Conservation (phyloP, 2,329 filamentous ascomycete genomes). For the Cytospora piceae region DNA sequence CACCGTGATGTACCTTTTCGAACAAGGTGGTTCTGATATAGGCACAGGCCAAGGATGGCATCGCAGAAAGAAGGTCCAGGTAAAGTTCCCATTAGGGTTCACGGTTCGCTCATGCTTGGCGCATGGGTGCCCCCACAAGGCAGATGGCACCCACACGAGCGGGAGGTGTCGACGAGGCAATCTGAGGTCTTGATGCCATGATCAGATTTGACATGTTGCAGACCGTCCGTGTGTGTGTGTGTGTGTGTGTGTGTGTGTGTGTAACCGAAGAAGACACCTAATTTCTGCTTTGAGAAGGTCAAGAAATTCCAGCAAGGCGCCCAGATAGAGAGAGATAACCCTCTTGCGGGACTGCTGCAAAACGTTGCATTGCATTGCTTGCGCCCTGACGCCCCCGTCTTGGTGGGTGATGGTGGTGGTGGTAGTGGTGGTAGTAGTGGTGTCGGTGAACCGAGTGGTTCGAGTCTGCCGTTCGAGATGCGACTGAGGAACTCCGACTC, state of each 20-base stretch:
- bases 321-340: neutral
- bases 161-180: neutral
- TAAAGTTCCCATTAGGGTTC: neutral
- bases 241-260: neutral
- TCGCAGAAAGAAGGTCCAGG: neutral
- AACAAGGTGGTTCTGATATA: neutral
- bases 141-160: neutral
- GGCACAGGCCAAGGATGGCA: neutral
- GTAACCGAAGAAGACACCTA: neutral
- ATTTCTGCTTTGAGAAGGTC: neutral
- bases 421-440: neutral
- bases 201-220: neutral
- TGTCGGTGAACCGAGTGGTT: neutral
- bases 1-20: neutral
- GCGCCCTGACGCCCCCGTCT: neutral
- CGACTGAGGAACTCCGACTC: neutral
- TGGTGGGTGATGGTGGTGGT: neutral
- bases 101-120: neutral
- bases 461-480: neutral
- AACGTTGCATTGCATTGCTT: neutral
- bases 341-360: neutral
- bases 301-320: neutral
- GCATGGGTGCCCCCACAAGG: neutral
- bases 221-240: too few species aligned
- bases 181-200: neutral